Evolutionary conservation across 768 basidiomycete genomes (phyloP).

Genomic region (Stropharia rugosoannulata): DNA sequence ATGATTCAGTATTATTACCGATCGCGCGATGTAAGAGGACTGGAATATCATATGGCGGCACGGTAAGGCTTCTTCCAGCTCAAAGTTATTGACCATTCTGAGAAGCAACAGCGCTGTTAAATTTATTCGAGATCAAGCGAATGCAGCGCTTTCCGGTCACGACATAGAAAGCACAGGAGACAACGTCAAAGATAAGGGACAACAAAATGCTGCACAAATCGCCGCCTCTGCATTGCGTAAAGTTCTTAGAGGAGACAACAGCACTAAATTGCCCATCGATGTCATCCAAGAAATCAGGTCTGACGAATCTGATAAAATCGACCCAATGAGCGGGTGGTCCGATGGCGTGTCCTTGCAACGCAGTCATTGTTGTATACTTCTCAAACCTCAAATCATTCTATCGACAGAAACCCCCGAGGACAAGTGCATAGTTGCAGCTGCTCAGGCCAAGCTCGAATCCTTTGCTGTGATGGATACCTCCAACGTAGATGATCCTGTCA

Average conservation of each 20-base stretch:
- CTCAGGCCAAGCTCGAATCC: slow-evolving; percentile 75
- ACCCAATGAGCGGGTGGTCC: slow-evolving; percentile 71
- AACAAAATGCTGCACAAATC: slow-evolving; percentile 54
- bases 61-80: slow-evolving; percentile 45
- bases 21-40: slow-evolving; percentile 68
- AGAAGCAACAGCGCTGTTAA: slow-evolving; percentile 64
- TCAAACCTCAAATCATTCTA: slow-evolving; percentile 89
- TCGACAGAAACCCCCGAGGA: slow-evolving; percentile 53
- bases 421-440: slow-evolving; percentile 73
- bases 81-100: neutral
- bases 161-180: slow-evolving; percentile 18
- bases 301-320: slow-evolving; percentile 35
- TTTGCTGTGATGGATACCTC: slow-evolving; percentile 80
- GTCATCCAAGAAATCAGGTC: slow-evolving; percentile 25
- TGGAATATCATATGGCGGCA: slow-evolving; percentile 88
- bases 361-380: slow-evolving; percentile 78
- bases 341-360: slow-evolving; percentile 68
- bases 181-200: slow-evolving; percentile 26
- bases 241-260: slow-evolving; percentile 54
- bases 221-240: slow-evolving; percentile 67
- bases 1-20: slow-evolving; percentile 88
- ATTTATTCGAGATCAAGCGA: slow-evolving; percentile 84
- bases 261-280: slow-evolving; percentile 45
- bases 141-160: slow-evolving; percentile 36
- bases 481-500: slow-evolving; percentile 80